Conservation (phyloP, 495 filamentous ascomycete genomes). For the Aspergillus indologenus region DNA sequence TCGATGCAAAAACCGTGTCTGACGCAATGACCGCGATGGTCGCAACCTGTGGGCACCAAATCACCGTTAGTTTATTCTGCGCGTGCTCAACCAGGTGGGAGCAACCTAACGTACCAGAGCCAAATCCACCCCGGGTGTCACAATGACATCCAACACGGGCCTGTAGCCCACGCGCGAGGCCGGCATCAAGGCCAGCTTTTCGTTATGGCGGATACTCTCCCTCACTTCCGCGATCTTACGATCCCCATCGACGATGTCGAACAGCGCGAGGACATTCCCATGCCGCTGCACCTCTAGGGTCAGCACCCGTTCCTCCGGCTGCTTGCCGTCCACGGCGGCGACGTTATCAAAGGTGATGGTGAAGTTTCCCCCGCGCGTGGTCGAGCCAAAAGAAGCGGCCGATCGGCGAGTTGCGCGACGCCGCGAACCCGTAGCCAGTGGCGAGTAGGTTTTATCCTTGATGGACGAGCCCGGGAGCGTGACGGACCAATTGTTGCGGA, state of each 20-base stretch:
- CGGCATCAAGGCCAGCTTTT: conserved; percentile 19
- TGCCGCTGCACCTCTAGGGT: conserved; percentile 19
- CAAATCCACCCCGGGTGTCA: conserved; percentile 25
- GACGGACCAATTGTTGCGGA: conserved; percentile 21
- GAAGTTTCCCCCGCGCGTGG: conserved; percentile 17
- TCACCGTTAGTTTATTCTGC: neutral
- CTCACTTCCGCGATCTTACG: conserved; percentile 25
- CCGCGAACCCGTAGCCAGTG: conserved; percentile 16
- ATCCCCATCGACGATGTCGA: conserved; percentile 29
- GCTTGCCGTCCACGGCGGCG: conserved; percentile 20
- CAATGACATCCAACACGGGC: conserved; percentile 22
- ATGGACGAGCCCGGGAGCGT: conserved; percentile 22
- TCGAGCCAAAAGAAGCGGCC: conserved; percentile 6
- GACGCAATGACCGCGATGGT: conserved; percentile 16
- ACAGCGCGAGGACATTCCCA: conserved; percentile 20
- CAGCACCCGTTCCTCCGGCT: conserved; percentile 19
- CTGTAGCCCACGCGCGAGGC: conserved; percentile 12
- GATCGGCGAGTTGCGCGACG: conserved; percentile 4
- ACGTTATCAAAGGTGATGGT: conserved; percentile 27
- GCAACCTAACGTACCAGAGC: conserved; percentile 22
- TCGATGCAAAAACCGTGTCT: conserved; percentile 12
- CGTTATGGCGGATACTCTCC: conserved; percentile 28
- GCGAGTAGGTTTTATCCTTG: conserved; percentile 6
- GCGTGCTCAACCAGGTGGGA: neutral
- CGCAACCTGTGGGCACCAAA: conserved; percentile 10